Evolutionary conservation across 441 rosid genomes (phyloP).

Genomic region (Euphorbia schlechtendalii): DNA sequence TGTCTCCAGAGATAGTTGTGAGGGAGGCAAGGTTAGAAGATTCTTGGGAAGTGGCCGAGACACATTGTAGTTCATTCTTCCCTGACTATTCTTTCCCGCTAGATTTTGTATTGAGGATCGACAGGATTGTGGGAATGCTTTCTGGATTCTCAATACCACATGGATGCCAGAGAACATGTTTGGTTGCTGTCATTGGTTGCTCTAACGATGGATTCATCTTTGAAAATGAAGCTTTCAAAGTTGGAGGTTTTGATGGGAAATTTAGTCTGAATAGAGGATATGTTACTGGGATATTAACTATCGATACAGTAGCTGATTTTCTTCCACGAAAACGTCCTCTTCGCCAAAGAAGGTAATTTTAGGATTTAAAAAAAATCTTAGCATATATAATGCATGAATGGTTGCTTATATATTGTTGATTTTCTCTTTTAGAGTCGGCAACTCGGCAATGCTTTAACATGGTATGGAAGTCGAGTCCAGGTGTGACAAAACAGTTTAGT

Average conservation of each 20-base stretch:
- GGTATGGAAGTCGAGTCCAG: no score
- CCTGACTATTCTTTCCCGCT: slow-evolving; percentile 79
- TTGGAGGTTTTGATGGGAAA: slow-evolving; percentile 72
- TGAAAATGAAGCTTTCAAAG: slow-evolving; percentile 62
- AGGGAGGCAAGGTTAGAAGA: slow-evolving; percentile 91
- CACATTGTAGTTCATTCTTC: slow-evolving; percentile 85
- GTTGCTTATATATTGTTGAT: no score
- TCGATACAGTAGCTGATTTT: slow-evolving; percentile 82
- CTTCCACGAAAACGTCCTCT: slow-evolving; percentile 82
- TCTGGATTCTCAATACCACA: slow-evolving; percentile 62
- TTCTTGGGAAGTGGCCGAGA: slow-evolving; percentile 96
- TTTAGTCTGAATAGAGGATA: slow-evolving; percentile 61
- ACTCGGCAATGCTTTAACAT: no score
- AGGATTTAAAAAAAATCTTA: no score
- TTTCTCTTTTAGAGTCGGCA: no score
- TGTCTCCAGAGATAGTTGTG: slow-evolving; percentile 75
- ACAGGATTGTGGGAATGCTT: slow-evolving; percentile 69
- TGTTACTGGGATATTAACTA: slow-evolving; percentile 81
- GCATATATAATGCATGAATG: no score
- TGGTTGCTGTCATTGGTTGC: slow-evolving; percentile 91
- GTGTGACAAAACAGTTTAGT: no score
- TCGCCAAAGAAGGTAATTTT: slow-evolving; percentile 72
- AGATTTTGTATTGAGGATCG: slow-evolving; percentile 64
- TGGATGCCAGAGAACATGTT: slow-evolving; percentile 63
- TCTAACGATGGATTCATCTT: slow-evolving; percentile 41